A percentile compares a stretch with the other conserved stretches of the same genome.
phyloP scores from a whole-genome alignment of 2,329 filamentous ascomycete genomes.

The Corynespora cassiicola region DNA sequence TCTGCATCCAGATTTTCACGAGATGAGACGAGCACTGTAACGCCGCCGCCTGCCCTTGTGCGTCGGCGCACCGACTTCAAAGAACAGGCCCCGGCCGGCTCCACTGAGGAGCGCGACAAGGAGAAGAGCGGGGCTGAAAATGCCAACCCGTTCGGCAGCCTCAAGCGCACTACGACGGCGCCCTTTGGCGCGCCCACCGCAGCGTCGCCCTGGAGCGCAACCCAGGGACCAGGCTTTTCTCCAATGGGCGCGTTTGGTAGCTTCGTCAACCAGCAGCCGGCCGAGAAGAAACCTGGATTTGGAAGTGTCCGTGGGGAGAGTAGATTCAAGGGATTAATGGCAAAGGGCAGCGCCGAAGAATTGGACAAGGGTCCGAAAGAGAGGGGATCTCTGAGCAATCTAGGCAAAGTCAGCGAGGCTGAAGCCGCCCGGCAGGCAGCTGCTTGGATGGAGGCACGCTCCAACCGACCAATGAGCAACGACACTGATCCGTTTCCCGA shows the following conservation, averaged over 20 bases:
- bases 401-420: slow-evolving; percentile 61
- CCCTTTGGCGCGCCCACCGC: slow-evolving; percentile 59
- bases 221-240: slow-evolving; percentile 68
- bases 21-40: slow-evolving; percentile 68
- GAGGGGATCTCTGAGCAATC: slow-evolving; percentile 60
- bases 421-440: slow-evolving; percentile 55
- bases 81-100: slow-evolving; percentile 52
- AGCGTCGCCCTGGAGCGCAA: slow-evolving; percentile 65
- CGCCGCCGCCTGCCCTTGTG: slow-evolving; percentile 65
- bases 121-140: slow-evolving; percentile 51
- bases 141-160: slow-evolving; percentile 55
- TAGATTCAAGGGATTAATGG: slow-evolving; percentile 83
- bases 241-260: slow-evolving; percentile 88
- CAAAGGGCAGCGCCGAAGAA: slow-evolving; percentile 77
- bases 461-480: slow-evolving; percentile 58
- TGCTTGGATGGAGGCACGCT: slow-evolving; percentile 58
- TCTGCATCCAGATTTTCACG: slow-evolving; percentile 66
- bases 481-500: slow-evolving; percentile 77
- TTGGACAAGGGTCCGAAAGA: slow-evolving; percentile 59
- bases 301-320: slow-evolving; percentile 76
- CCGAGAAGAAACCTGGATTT: slow-evolving; percentile 74
- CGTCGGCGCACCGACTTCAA: slow-evolving; percentile 69
- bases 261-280: slow-evolving; percentile 68
- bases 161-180: slow-evolving; percentile 64
- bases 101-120: slow-evolving; percentile 59